These are phyloP conservation scores for Boletus rubroflammeus DNA, from an alignment of 768 basidiomycete species.

Conservation along the genomic window DNA sequence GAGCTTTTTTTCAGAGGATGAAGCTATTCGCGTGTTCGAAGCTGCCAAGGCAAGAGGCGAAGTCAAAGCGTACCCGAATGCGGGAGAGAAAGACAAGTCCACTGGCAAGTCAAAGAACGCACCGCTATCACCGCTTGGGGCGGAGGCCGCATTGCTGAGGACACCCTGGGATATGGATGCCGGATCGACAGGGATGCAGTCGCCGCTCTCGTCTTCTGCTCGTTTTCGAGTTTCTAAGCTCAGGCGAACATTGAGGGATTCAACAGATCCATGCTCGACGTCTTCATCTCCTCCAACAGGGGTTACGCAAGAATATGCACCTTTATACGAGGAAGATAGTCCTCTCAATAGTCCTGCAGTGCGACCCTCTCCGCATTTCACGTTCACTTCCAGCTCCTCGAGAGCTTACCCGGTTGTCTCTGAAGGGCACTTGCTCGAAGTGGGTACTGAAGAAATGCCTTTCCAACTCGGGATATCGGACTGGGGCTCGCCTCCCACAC, in stretches of 20 bases:
- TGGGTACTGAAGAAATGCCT: not conserved
- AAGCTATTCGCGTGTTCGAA: conserved; percentile 36
- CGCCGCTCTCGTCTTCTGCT: not conserved
- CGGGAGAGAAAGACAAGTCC: not conserved
- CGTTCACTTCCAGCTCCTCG: conserved; percentile 17
- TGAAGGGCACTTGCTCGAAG: not conserved
- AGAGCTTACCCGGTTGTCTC: conserved; percentile 12
- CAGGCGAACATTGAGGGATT: conserved; percentile 6
- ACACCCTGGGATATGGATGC: conserved; percentile 4
- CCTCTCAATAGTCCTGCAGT: conserved; percentile 3
- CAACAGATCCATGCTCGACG: conserved; percentile 4
- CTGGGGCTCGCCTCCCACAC: conserved; percentile 1
- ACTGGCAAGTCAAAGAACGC: conserved; percentile 1
- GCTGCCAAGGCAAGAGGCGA: conserved; percentile 30
- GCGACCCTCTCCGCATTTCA: conserved; percentile 15
- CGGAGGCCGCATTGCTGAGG: conserved; percentile 16
- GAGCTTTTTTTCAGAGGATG: conserved; percentile 40
- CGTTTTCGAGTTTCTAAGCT: conserved; percentile 8
- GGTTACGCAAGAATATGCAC: conserved; percentile 18
- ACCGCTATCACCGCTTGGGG: conserved; percentile 15
- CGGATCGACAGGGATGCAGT: not conserved
- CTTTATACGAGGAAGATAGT: conserved; percentile 16
- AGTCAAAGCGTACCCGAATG: conserved; percentile 16
- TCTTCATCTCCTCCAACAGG: conserved; percentile 27
- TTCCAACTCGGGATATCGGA: conserved; percentile 6